phyloP scores from a whole-genome alignment of 148 eudicot genomes.

The Rhododendron simsii region DNA sequence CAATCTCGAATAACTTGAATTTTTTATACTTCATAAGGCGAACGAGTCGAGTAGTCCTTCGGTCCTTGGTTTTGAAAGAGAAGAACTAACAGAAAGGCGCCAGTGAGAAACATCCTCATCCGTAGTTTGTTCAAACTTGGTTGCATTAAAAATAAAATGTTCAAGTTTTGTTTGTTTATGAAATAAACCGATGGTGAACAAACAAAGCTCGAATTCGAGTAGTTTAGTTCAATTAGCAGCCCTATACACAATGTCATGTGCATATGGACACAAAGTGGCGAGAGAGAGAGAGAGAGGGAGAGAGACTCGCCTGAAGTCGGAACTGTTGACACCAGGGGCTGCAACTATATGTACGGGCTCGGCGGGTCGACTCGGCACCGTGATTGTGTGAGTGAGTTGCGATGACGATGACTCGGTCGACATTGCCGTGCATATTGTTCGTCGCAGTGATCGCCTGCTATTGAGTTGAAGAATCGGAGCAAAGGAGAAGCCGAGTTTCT shows the following conservation, averaged over 20 bases:
- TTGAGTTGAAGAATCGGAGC: slow-evolving; percentile 8
- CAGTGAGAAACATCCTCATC: too few relatives aligned
- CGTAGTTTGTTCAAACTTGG: too few relatives aligned
- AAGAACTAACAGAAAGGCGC: too few relatives aligned
- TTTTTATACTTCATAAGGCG: too few relatives aligned
- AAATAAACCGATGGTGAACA: too few relatives aligned
- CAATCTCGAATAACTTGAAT: too few relatives aligned
- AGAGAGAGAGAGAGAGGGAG: slow-evolving; percentile 2
- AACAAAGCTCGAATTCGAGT: too few relatives aligned
- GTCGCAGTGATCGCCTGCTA: background rate
- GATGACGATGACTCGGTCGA: slow-evolving; percentile 32
- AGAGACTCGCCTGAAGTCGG: slow-evolving; percentile 62
- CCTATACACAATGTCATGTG: background rate
- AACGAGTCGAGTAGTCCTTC: too few relatives aligned
- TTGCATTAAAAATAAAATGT: too few relatives aligned
- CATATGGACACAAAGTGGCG: background rate
- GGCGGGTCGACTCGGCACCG: slow-evolving; percentile 45
- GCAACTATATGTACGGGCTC: slow-evolving; percentile 57
- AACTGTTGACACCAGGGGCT: slow-evolving; percentile 66
- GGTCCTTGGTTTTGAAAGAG: too few relatives aligned
- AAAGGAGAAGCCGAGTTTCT: background rate
- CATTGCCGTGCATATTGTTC: slow-evolving; percentile 40
- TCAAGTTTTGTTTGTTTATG: too few relatives aligned
- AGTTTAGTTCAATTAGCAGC: too few relatives aligned
- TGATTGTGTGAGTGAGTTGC: slow-evolving; percentile 50